phyloP scores from a whole-genome alignment of 169 alveolate species.

The Plasmodium relictum region DNA sequence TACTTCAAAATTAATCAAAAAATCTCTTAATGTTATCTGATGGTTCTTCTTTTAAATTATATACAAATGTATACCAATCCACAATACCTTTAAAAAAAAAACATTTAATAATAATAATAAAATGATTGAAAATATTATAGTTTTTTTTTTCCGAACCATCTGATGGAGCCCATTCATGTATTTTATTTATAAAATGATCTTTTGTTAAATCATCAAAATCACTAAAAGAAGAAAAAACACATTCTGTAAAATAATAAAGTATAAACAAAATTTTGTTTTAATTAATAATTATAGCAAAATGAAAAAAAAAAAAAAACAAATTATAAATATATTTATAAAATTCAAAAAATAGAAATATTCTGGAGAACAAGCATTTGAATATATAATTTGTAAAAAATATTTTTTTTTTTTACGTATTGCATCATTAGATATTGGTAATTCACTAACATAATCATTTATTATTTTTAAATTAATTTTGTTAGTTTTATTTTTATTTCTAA shows the following conservation, averaged over 20 bases:
- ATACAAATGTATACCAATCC: conserved; percentile 77
- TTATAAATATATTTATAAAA: no score
- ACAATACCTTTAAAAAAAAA: conserved; percentile 31
- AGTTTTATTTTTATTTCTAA: conserved; percentile 48
- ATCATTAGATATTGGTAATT: conserved; percentile 58
- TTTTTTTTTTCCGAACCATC: conserved; percentile 37
- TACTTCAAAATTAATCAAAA: conserved; percentile 18
- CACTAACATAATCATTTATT: conserved; percentile 60
- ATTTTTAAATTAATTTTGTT: conserved; percentile 55
- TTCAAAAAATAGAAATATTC: neutral
- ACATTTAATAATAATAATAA: conserved; percentile 1
- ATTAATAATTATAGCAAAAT: no score
- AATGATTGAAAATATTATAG: neutral
- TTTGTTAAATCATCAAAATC: conserved; percentile 55
- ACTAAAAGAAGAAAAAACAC: conserved; percentile 74
- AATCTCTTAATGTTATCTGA: conserved; percentile 66
- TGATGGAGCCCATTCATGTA: conserved; percentile 79
- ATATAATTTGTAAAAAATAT: no score
- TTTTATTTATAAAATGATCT: conserved; percentile 48
- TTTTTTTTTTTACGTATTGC: conserved; percentile 48
- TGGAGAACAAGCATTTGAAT: no score
- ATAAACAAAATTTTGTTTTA: no score
- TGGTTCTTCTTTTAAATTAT: conserved; percentile 71
- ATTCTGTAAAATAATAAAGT: conserved; percentile 30
- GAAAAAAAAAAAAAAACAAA: neutral